phyloP scores from a whole-genome alignment of 2,329 filamentous ascomycete genomes.

The Gaeumannomyces sp. region DNA sequence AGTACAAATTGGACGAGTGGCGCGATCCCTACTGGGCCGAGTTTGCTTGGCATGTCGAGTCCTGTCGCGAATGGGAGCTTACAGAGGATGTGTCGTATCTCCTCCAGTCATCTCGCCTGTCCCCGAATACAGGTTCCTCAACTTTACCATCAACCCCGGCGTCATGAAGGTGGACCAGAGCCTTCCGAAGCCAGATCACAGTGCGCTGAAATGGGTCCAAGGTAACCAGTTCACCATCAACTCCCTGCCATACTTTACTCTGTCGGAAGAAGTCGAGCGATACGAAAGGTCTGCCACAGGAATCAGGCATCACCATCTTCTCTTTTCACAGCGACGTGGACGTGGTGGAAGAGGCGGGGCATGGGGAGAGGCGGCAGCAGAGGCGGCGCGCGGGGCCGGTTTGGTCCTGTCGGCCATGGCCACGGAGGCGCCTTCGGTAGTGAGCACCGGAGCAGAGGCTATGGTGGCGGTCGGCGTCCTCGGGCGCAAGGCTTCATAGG shows the following conservation, averaged over 20 bases:
- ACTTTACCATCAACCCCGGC: conserved; percentile 24
- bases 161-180: not conserved
- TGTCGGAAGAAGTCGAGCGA: conserved; percentile 23
- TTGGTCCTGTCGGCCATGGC: not conserved
- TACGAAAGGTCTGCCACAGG: conserved; percentile 3
- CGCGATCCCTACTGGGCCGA: conserved; percentile 21
- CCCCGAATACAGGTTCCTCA: conserved; percentile 34
- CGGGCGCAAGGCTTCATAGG: conserved; percentile 10
- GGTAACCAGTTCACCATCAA: conserved; percentile 34
- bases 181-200: not conserved
- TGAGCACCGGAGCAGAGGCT: not conserved
- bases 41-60: conserved; percentile 29
- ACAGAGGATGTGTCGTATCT: conserved; percentile 28
- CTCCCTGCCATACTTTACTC: conserved; percentile 35
- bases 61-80: conserved; percentile 41
- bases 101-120: conserved; percentile 26
- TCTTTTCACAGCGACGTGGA: not conserved
- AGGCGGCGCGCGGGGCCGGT: no score
- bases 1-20: conserved; percentile 18
- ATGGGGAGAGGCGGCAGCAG: not conserved
- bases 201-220: conserved; percentile 29
- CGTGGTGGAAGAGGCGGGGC: no score
- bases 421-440: not conserved
- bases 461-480: no score
- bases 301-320: not conserved